A percentile compares a stretch with the other conserved stretches of the same genome.
phyloP scores from a whole-genome alignment of 2,329 filamentous ascomycete genomes.

The Diplodia corticola region DNA sequence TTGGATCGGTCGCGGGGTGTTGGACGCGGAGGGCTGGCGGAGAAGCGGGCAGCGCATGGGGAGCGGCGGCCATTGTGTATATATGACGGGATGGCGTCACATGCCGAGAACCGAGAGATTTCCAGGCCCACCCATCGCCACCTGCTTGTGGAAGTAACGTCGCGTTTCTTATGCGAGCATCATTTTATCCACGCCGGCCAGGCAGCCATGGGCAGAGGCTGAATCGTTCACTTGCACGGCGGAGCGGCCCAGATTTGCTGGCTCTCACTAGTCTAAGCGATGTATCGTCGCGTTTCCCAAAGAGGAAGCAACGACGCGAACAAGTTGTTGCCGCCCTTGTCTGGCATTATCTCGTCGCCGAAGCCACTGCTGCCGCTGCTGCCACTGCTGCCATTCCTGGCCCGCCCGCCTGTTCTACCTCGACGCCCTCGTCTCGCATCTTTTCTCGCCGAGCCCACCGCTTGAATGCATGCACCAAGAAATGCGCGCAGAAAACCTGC shows the following conservation, averaged over 20 bases:
- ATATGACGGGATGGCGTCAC: conserved; percentile 16
- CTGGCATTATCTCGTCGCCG: not conserved
- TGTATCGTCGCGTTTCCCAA: not conserved
- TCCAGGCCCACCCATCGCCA: not conserved
- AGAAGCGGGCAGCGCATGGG: not conserved
- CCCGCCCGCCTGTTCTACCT: not conserved
- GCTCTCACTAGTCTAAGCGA: not conserved
- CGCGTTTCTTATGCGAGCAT: not conserved
- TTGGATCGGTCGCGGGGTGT: not conserved
- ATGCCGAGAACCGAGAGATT: conserved; percentile 12
- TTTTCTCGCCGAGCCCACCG: conserved; percentile 13
- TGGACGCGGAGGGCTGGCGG: not conserved
- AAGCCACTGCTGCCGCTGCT: not conserved
- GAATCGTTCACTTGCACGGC: not conserved
- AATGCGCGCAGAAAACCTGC: conserved; percentile 22
- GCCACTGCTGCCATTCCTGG: not conserved
- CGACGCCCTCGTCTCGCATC: not conserved
- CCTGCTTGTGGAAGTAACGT: not conserved
- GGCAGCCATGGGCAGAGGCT: not conserved
- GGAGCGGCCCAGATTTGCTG: not conserved
- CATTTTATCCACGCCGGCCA: not conserved
- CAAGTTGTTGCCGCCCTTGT: conserved; percentile 2
- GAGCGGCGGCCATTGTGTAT: conserved; percentile 7
- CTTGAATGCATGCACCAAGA: conserved; percentile 17
- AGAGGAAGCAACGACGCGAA: not conserved